Conservation (phyloP, 2,329 filamentous ascomycete species). For the Byssochlamys sp. region DNA sequence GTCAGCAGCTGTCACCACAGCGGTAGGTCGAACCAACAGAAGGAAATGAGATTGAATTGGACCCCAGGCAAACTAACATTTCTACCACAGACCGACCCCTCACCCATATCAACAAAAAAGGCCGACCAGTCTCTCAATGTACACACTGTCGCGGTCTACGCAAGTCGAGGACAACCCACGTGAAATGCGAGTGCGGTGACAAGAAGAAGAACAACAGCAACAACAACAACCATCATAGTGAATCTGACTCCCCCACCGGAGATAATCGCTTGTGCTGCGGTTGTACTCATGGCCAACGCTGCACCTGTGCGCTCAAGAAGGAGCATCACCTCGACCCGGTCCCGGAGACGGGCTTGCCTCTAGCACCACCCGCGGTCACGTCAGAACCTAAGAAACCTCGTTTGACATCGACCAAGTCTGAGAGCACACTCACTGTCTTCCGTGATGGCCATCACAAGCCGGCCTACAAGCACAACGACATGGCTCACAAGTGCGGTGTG, state of each 20-base stretch:
- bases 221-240: slow-evolving; percentile 38
- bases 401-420: slow-evolving; percentile 49
- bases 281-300: slow-evolving; percentile 51
- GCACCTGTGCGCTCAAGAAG: slow-evolving; percentile 53
- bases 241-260: slow-evolving; percentile 27
- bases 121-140: slow-evolving; percentile 93
- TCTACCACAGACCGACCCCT: slow-evolving; percentile 65
- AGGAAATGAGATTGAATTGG: background rate
- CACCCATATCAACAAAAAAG: slow-evolving; percentile 94
- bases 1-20: slow-evolving; percentile 97
- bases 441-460: slow-evolving; percentile 57
- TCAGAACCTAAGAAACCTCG: slow-evolving; percentile 46
- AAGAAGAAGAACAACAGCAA: slow-evolving; percentile 58
- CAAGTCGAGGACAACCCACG: slow-evolving; percentile 87
- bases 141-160: slow-evolving; percentile 90
- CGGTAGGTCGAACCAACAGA: slow-evolving; percentile 53
- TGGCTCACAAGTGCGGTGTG: slow-evolving; percentile 52
- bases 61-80: slow-evolving; percentile 2
- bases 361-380: slow-evolving; percentile 28
- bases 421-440: slow-evolving; percentile 52
- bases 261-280: slow-evolving; percentile 32
- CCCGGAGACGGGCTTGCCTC: slow-evolving; percentile 37
- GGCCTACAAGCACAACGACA: slow-evolving; percentile 55
- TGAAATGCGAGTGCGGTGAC: slow-evolving; percentile 94
- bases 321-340: slow-evolving; percentile 44